Evolutionary conservation across 257 asterid species (phyloP).

Genomic region (Scutellaria galericulata): DNA sequence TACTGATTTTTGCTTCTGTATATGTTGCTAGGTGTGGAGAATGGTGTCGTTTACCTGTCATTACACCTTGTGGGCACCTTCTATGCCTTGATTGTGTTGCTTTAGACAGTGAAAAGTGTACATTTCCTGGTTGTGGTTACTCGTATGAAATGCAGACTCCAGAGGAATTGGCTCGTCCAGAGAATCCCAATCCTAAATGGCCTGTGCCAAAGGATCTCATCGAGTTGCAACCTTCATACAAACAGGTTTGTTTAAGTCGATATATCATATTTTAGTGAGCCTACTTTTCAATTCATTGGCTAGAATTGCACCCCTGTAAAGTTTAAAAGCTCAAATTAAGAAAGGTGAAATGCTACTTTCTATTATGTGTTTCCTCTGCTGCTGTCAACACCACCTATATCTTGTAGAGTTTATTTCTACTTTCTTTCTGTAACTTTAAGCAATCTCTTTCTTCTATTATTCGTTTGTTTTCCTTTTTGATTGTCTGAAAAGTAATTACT

Average conservation of each 20-base stretch:
- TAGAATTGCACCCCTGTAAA: neutral
- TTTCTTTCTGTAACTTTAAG: slow-evolving; percentile 22
- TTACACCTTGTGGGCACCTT: slow-evolving; percentile 94
- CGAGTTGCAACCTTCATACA: slow-evolving; percentile 97
- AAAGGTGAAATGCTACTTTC: slow-evolving; percentile 5
- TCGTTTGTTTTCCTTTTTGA: neutral
- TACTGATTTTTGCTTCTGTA: slow-evolving; percentile 32
- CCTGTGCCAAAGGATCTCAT: slow-evolving; percentile 99
- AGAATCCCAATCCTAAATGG: slow-evolving; percentile 99
- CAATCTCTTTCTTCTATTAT: neutral
- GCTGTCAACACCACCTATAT: neutral
- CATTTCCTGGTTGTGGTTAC: slow-evolving; percentile 79
- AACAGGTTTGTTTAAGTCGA: slow-evolving; percentile 58
- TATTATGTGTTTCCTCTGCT: no score
- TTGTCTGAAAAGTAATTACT: slow-evolving; percentile 10
- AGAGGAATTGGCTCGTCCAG: slow-evolving; percentile 86
- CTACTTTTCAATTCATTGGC: slow-evolving; percentile 19
- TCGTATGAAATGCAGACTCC: slow-evolving; percentile 96
- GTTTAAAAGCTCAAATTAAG: slow-evolving; percentile 11
- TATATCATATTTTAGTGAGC: neutral
- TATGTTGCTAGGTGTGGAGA: slow-evolving; percentile 66
- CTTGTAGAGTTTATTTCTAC: neutral
- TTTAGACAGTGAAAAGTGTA: slow-evolving; percentile 82
- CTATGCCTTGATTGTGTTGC: slow-evolving; percentile 93
- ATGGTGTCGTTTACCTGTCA: slow-evolving; percentile 97